phyloP scores from a whole-genome alignment of 73 alveolate species.

The Paramecium pentaurelia region DNA sequence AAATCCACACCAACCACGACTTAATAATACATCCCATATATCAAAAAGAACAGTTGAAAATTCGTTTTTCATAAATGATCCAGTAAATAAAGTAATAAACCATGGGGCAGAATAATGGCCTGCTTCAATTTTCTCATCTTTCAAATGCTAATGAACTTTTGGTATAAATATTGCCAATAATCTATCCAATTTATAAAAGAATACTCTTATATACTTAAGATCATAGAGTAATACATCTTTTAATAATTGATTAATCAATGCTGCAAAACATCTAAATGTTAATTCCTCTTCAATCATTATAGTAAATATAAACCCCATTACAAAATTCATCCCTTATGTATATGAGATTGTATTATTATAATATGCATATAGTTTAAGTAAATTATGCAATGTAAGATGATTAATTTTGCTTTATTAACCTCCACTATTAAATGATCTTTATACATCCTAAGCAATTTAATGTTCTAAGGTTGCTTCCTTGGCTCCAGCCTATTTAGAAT shows the following conservation, averaged over 20 bases:
- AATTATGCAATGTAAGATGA: constrained; percentile 54
- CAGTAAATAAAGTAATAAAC: constrained; percentile 9
- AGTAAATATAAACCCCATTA: constrained; percentile 82
- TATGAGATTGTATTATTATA: constrained; percentile 84
- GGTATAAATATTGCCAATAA: constrained; percentile 22
- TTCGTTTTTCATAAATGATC: constrained; percentile 11
- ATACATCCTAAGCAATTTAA: not conserved
- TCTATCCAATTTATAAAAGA: constrained; percentile 28
- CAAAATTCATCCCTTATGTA: constrained; percentile 94
- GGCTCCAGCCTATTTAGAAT: not conserved
- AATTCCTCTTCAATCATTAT: constrained; percentile 79
- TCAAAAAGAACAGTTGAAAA: constrained; percentile 21
- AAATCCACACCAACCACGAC: constrained; percentile 23
- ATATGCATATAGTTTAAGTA: constrained; percentile 79
- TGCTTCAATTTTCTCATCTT: constrained; percentile 31
- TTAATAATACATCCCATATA: constrained; percentile 26
- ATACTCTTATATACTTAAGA: constrained; percentile 7
- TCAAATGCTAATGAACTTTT: not conserved
- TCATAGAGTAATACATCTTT: constrained; percentile 28
- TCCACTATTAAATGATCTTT: constrained; percentile 27
- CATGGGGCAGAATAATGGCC: constrained; percentile 39
- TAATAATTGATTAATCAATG: constrained; percentile 22
- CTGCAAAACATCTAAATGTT: constrained; percentile 63
- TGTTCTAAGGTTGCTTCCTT: not conserved
- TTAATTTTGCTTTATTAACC: not conserved